Percentiles rank a stretch among this genome's conserved stretches.
Evolutionary conservation across 2,329 filamentous ascomycete genomes (phyloP).

Genomic region (Aaosphaeria arxii): DNA sequence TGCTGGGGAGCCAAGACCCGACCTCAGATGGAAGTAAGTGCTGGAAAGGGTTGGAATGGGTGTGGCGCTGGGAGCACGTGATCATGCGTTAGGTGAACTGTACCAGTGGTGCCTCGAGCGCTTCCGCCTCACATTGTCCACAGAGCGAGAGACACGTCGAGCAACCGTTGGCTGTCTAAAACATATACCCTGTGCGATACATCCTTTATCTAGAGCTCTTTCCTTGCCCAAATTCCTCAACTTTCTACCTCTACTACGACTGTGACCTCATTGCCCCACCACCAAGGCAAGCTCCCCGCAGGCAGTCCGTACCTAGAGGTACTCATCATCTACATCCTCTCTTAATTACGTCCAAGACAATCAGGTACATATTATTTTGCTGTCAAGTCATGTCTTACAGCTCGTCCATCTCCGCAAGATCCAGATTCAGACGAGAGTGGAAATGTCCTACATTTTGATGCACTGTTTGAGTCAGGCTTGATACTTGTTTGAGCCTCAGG

Average conservation of each 20-base stretch:
- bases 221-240: too few relatives aligned
- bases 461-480: too few relatives aligned
- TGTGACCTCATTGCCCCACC: constrained; percentile 2
- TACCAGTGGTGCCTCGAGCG: constrained; percentile 3
- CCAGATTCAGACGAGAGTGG: too few relatives aligned
- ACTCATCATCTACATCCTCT: too few relatives aligned
- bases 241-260: background rate
- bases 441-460: too few relatives aligned
- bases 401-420: too few relatives aligned
- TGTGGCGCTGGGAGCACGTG: background rate
- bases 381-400: too few relatives aligned
- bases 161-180: constrained; percentile 1
- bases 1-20: background rate
- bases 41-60: too few relatives aligned
- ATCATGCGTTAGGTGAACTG: background rate
- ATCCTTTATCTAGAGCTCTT: too few relatives aligned
- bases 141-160: constrained; percentile 34
- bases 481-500: constrained; percentile 15
- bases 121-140: constrained; percentile 27
- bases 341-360: background rate
- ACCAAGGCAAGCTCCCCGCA: constrained; percentile 4
- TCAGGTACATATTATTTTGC: too few relatives aligned
- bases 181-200: background rate
- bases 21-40: background rate
- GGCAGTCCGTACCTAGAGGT: background rate